Conservation (phyloP, 805 yeast species). For the Isabelozyma heimii region DNA sequence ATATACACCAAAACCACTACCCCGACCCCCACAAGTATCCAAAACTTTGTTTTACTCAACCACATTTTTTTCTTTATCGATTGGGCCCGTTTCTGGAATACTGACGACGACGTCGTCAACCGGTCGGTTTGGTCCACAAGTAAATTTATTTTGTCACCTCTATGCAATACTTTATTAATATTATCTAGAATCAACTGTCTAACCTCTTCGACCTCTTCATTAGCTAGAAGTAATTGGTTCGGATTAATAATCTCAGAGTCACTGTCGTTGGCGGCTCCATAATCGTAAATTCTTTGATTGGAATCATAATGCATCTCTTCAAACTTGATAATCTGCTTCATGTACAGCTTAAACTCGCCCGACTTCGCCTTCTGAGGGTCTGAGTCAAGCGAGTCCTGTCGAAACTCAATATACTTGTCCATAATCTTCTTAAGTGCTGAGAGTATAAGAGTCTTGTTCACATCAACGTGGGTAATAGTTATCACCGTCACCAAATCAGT, state of each 20-base stretch:
- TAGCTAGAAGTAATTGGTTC: slow-evolving; percentile 38
- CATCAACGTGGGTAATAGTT: slow-evolving; percentile 42
- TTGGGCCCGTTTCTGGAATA: slow-evolving; percentile 68
- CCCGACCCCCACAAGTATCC: slow-evolving; percentile 17
- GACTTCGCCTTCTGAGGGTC: slow-evolving; percentile 19
- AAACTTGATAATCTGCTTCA: slow-evolving; percentile 54
- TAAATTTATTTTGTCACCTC: slow-evolving; percentile 74
- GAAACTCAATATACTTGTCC: slow-evolving; percentile 46
- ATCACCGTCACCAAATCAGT: slow-evolving; percentile 53
- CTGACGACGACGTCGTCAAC: slow-evolving; percentile 61
- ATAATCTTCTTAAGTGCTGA: slow-evolving; percentile 49
- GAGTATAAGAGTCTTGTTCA: slow-evolving; percentile 45
- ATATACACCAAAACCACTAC: slow-evolving; percentile 38
- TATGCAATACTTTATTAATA: slow-evolving; percentile 64
- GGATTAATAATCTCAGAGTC: slow-evolving; percentile 27
- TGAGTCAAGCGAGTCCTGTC: slow-evolving; percentile 14
- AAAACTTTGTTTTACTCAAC: slow-evolving; percentile 57
- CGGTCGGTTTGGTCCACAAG: slow-evolving; percentile 79
- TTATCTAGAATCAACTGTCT: slow-evolving; percentile 69
- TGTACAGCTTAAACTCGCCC: slow-evolving; percentile 53
- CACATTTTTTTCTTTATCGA: slow-evolving; percentile 65
- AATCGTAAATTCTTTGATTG: slow-evolving; percentile 28
- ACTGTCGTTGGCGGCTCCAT: slow-evolving; percentile 25
- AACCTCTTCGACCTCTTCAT: slow-evolving; percentile 62
- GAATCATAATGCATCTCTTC: slow-evolving; percentile 48